Evolutionary conservation across 2,329 filamentous ascomycete species (phyloP), one percentile per base, ranked within the genome.

Genomic region (Aspergillus sp.): DNA sequence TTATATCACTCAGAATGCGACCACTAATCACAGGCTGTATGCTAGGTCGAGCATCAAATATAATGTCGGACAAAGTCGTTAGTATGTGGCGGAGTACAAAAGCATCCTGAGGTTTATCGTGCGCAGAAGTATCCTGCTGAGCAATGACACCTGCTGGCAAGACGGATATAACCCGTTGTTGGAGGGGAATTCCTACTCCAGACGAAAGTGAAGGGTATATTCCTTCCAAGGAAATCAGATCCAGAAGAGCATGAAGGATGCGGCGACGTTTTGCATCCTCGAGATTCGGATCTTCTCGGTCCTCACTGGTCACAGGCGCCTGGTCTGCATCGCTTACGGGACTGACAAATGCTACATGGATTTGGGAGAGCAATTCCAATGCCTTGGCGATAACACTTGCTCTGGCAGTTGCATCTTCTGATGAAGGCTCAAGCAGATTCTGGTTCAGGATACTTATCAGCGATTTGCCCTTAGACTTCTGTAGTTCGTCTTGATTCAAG

Each of bases 201-300:
- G 65, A 59, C 13, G 76, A 77, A 15, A 78, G 66, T 5, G 68
- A 77, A 5, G 76, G 76, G 60, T 78, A 78, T 22, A 79, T 74
- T 5, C 76, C 76, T 57, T 79, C 76, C 6, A 78, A 57, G 3
- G 76, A 76, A 39, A 78, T 68, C 48, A 79, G 60, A 53, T 79
- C 76, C 44, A 78, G 62, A 6, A 79, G 62, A 5, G 74, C 72
- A 67, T 78, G 71, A 3, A 78, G 62, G 13, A 70, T 59, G 24
- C 74, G 69, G 32, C 74, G 73, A 30, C 74, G 66, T 55, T 69
- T 77, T n/a, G 75, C 74, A 67, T 77, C 75, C 64, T 77, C 74
- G 30, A 75, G 60, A 20, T 64, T 64, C 6, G 64, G 56, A 58
- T 76, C 71, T 56, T 68, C 66, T n/a, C 56, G 51, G 5, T 57